phyloP scores from a whole-genome alignment of 306 rosid genomes.

The Clitoria ternatea region DNA sequence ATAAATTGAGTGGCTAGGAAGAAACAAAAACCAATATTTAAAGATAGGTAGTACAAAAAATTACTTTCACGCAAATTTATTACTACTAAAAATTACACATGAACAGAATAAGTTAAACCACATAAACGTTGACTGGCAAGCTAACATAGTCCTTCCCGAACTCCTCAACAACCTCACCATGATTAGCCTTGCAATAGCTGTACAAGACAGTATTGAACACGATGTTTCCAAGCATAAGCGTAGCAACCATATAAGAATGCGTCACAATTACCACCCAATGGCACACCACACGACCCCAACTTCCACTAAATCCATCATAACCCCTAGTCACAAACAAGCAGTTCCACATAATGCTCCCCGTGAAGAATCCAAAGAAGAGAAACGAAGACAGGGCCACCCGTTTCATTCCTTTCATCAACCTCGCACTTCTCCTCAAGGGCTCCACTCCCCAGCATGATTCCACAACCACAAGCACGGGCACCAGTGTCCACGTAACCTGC shows the following conservation, averaged over 20 bases:
- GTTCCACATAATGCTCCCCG: background rate
- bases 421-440: background rate
- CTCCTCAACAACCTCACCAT: background rate
- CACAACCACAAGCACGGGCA: background rate
- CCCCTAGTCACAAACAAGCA: background rate
- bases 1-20: too few relatives aligned
- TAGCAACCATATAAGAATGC: background rate
- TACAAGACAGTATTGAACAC: background rate
- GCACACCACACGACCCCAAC: background rate
- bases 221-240: background rate
- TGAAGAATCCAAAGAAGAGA: background rate
- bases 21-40: too few relatives aligned
- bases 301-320: background rate
- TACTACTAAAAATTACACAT: too few relatives aligned
- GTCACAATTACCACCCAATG: background rate
- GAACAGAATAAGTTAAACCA: too few relatives aligned
- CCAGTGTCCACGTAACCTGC: background rate
- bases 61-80: too few relatives aligned
- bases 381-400: background rate
- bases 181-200: background rate
- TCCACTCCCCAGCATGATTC: background rate
- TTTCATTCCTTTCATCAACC: background rate
- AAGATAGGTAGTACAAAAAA: too few relatives aligned
- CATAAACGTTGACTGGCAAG: background rate
- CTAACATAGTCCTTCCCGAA: background rate